Conservation (phyloP, 192 early-diverging fungal genomes). For the Oehlia diaphana region DNA sequence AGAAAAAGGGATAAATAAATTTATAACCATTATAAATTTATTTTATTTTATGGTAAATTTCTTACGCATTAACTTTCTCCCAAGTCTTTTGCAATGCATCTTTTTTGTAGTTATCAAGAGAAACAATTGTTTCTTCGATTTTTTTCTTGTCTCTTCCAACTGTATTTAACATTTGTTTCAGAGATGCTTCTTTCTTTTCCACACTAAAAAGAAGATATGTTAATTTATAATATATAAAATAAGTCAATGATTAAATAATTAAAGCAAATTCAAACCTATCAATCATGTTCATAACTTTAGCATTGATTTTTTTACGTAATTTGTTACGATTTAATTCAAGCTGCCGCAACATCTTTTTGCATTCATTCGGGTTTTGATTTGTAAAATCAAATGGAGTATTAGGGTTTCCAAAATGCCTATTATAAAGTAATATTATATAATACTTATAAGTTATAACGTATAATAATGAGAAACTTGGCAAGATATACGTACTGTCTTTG, state of each 20-base stretch:
- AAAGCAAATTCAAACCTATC: conserved; percentile 60
- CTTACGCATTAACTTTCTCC: conserved; percentile 83
- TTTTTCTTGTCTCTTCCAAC: conserved; percentile 93
- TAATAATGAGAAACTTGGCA: not conserved
- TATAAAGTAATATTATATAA: too few species aligned
- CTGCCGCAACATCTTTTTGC: conserved; percentile 72
- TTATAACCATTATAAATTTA: not conserved
- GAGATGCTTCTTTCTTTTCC: conserved; percentile 83
- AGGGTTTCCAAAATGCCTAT: conserved; percentile 79
- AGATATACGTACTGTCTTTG: conserved; percentile 68
- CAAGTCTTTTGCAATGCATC: conserved; percentile 89
- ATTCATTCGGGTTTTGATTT: conserved; percentile 70
- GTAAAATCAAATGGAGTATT: conserved; percentile 85
- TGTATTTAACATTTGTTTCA: conserved; percentile 86
- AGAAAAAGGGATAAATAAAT: conserved; percentile 10
- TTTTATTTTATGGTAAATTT: not conserved
- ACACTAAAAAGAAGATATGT: conserved; percentile 48
- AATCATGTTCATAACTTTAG: conserved; percentile 93
- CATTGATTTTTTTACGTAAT: conserved; percentile 86
- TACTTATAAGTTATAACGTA: too few species aligned
- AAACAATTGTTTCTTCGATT: conserved; percentile 90
- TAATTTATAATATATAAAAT: not conserved
- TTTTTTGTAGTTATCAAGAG: conserved; percentile 87
- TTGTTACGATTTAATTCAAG: conserved; percentile 75
- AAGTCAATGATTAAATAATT: not conserved